Conservation (phyloP, 2,329 filamentous ascomycete genomes). For the Botrytis aclada region DNA sequence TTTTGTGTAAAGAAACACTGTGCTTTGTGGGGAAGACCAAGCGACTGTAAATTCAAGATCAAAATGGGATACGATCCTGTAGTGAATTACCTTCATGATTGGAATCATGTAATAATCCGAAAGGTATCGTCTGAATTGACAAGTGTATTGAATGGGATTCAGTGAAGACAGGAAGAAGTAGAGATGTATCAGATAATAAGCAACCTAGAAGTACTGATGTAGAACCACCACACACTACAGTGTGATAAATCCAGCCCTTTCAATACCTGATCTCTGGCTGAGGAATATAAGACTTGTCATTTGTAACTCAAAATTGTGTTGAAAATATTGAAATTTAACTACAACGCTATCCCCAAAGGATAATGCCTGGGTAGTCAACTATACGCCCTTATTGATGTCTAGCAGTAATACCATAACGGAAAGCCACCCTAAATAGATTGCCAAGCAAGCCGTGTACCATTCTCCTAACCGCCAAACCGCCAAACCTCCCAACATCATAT, state of each 20-base stretch:
- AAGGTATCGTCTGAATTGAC: neutral
- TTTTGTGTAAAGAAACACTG: neutral
- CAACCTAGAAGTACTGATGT: neutral
- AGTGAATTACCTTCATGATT: neutral
- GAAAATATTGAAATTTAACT: neutral
- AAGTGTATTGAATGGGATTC: neutral
- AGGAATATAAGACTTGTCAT: neutral
- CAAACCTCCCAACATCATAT: neutral
- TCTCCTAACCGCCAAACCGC: neutral
- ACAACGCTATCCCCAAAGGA: neutral
- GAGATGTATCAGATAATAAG: neutral
- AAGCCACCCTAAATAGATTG: neutral
- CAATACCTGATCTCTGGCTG: neutral
- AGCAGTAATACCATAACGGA: neutral
- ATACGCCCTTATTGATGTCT: neutral
- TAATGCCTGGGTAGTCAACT: neutral
- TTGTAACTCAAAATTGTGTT: neutral
- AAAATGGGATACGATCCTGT: neutral
- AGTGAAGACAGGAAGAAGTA: neutral
- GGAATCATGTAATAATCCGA: neutral
- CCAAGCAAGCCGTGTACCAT: neutral
- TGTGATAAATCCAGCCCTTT: neutral
- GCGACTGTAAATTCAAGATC: neutral
- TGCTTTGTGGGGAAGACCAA: neutral
- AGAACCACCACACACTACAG: neutral